phyloP scores from a whole-genome alignment of 129 eudicot species.

The Helichrysum umbraculigerum region DNA sequence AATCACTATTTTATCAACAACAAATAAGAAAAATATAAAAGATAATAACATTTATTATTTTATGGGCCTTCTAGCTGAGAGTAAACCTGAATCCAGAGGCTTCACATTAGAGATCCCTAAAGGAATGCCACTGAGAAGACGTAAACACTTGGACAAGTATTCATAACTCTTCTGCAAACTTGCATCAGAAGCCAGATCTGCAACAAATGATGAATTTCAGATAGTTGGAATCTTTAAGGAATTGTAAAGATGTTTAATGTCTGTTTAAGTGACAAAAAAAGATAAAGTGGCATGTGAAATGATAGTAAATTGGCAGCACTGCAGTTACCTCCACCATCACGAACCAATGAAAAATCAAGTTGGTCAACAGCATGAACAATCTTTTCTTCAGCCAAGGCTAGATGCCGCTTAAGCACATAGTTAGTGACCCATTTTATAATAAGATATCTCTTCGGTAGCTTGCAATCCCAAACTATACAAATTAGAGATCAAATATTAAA shows the following conservation, averaged over 20 bases:
- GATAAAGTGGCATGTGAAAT: not conserved
- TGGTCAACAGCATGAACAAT: conserved; percentile 66
- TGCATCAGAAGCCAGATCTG: conserved; percentile 46
- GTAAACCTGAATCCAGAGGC: conserved; percentile 83
- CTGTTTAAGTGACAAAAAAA: not conserved
- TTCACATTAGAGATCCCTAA: conserved; percentile 82
- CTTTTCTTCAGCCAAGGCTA: conserved; percentile 57
- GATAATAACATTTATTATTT: not conserved
- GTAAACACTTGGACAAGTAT: conserved; percentile 64
- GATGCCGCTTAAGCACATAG: conserved; percentile 66
- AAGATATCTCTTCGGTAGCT: conserved; percentile 64
- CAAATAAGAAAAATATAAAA: too few relatives aligned
- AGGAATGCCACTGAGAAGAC: conserved; percentile 68
- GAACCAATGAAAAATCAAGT: conserved; percentile 77
- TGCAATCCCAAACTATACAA: conserved; percentile 72
- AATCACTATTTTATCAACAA: not conserved
- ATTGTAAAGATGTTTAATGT: not conserved
- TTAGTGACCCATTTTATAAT: conserved; percentile 66
- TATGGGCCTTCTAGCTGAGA: not conserved
- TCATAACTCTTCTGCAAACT: conserved; percentile 56
- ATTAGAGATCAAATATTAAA: conserved; percentile 2
- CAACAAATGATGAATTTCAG: conserved; percentile 9
- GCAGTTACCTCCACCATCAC: conserved; percentile 56
- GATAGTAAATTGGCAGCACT: not conserved
- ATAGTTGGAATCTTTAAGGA: not conserved